Base-by-base conservation (phyloP, 495 filamentous ascomycete genomes). In the Penicillium argentinense region DNA sequence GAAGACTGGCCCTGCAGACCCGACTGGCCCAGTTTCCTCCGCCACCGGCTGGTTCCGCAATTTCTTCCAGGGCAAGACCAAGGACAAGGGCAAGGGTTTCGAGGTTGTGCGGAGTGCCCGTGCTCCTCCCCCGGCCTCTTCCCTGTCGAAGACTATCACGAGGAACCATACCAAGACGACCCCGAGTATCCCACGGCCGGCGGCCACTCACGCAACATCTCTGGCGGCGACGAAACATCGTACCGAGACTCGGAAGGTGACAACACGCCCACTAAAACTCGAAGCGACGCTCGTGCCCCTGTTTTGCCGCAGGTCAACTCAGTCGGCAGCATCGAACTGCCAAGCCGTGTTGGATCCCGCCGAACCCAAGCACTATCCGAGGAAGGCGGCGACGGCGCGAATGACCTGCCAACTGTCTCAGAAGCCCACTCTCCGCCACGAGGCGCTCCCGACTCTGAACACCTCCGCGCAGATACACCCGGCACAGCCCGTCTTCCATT, bases 1-100 rank as follows among this genome's bases (percentile, higher is more conserved):
- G 40, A 89, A 91, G 56, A 98, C 93, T 3, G 95, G 93, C 0
- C 93, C 93, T 2, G 91, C 92, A 13, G 95, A 98, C 68, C 93
- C 93, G 5, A 95, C 91, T 25, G 85, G 89, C 0, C 91, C 92
- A 2, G 86, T 93, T 9, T 84, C 88, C 4, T 88, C 86, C 7
- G 91, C 93, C 2, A 84, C 88, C 3, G 89, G 89, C 1, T 98
- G 91, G 87, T 79, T 98, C 64, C 84, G 86, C 53, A 77, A 76
- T 26, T 67, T 95, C 24, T 79, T 96, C 46, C 83, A 83, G 22
- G 88, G 85, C 6, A 90, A 93, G 63, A 86, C 80, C 3, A 96
- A 93, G 54, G 89, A 93, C 32, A 93, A 80, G 40, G 87, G 85
- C 22, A 97, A 96, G 65, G 93, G 93, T 0, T 98, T 98, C 46